Base-by-base conservation (phyloP, 2,329 filamentous ascomycete species). In the Pseudopyrenochaeta lycopersici region DNA sequence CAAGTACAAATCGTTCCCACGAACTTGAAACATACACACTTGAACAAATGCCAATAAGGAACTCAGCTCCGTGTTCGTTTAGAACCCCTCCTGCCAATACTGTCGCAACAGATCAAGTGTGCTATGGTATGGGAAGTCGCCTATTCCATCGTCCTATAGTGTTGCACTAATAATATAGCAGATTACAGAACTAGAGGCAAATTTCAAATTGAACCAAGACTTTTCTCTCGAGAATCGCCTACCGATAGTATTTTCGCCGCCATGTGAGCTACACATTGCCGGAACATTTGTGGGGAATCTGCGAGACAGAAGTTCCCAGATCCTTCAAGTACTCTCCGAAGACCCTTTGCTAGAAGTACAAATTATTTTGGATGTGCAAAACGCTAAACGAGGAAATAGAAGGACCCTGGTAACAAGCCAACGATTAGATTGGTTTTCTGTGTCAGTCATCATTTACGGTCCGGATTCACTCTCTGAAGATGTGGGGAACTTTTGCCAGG, bases 401-500 rank as follows among this genome's bases (percentile, higher is more conserved):
- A 36, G 17, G 4, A 36, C n/a, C 4, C 12, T 36, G 6, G n/a
- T n/a, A 17, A 3, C n/a, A 36, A 7, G 33, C 4, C 33, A 17
- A 27, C 23, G 23, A 17, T 7, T 17, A 15, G n/a, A 17, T 6
- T 36, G 33, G 33, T 4, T 17, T 17, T n/a, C 11, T 4, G 3
- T 36, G n/a, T 36, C 33, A 3, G 14, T 40, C 9, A 40, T 23
- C 20, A 12, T 40, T 20, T 41, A 41, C n/a, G 39, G 39, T 12
- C 21, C 39, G 2, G n/a, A 17, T 2, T n/a, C 11, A 2, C 7
- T 29, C 5, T 3, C n/a, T 17, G 21, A n/a, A 15, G 23, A 30
- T 4, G n/a, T 41, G n/a, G 39, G 39, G 4, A 9, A 41, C 2
- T 41, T 29, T 9, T 54, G 70, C 6, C 59, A 61, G n/a, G 40